Conservation (phyloP, 2,329 filamentous ascomycete species). For the Microcyclospora pomicola region DNA sequence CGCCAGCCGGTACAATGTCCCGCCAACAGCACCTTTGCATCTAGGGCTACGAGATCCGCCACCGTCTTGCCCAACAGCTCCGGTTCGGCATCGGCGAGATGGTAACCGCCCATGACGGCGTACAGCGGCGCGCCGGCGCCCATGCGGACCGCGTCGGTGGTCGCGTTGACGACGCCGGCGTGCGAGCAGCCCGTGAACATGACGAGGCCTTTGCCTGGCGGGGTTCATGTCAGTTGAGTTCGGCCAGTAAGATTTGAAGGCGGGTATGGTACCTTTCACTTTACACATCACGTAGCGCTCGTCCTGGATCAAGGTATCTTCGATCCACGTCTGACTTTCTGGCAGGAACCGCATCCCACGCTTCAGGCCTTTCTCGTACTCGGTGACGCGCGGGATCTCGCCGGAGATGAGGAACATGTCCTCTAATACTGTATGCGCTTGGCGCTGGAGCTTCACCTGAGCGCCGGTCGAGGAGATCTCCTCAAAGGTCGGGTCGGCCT, state of each 20-base stretch:
- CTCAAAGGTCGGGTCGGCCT: constrained; percentile 16
- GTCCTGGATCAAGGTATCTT: constrained; percentile 12
- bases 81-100: constrained; percentile 16
- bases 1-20: constrained; percentile 19
- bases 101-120: constrained; percentile 18
- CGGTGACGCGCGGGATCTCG: constrained; percentile 15
- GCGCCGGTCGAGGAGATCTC: constrained; percentile 14
- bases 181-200: constrained; percentile 19
- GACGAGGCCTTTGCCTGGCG: constrained; percentile 14
- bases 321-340: constrained; percentile 8
- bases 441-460: constrained; percentile 10
- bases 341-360: constrained; percentile 9
- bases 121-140: constrained; percentile 13
- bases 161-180: constrained; percentile 17
- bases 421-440: constrained; percentile 12
- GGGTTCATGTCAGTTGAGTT: neutral
- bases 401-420: constrained; percentile 14
- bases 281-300: constrained; percentile 18
- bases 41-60: constrained; percentile 11
- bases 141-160: constrained; percentile 10
- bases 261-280: constrained; percentile 13
- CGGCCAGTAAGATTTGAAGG: neutral
- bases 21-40: constrained; percentile 11
- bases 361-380: constrained; percentile 15
- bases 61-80: constrained; percentile 10